These are phyloP conservation scores for Tylopilus sp. DNA, from an alignment of 768 basidiomycete genomes.

Conservation along the genomic window DNA sequence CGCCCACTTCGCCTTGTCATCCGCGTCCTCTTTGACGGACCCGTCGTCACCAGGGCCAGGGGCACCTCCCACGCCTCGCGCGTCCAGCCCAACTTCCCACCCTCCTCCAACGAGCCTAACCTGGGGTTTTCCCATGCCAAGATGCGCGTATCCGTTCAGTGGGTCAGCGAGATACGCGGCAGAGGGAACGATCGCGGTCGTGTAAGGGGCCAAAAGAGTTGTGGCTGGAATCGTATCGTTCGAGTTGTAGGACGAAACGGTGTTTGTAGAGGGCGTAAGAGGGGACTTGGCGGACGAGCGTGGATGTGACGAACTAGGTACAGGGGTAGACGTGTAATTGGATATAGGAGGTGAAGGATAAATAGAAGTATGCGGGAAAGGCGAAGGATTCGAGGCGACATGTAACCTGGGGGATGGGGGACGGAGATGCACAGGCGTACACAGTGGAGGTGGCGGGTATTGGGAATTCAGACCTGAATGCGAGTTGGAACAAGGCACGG, in stretches of 20 bases:
- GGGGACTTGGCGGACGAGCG: conserved; percentile 23
- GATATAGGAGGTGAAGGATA: conserved; percentile 28
- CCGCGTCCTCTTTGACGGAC: conserved; percentile 37
- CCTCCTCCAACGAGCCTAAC: conserved; percentile 80
- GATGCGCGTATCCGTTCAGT: conserved; percentile 80
- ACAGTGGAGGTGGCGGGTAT: conserved; percentile 7
- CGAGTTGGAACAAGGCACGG: conserved; percentile 9
- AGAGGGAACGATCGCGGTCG: conserved; percentile 61
- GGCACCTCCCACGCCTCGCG: conserved; percentile 61
- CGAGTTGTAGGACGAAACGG: conserved; percentile 44
- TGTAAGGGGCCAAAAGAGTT: conserved; percentile 60
- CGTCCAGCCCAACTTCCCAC: conserved; percentile 75
- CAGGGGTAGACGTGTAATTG: conserved; percentile 17
- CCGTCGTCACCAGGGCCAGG: conserved; percentile 23
- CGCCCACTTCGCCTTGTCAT: conserved; percentile 48
- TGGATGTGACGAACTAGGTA: conserved; percentile 19
- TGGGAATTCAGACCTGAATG: conserved; percentile 2
- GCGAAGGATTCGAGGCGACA: conserved; percentile 21
- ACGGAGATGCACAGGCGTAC: conserved; percentile 26
- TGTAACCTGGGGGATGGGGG: conserved; percentile 29
- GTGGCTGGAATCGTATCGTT: conserved; percentile 51
- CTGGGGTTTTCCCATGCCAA: conserved; percentile 80
- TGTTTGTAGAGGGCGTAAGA: conserved; percentile 36
- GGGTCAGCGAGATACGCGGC: conserved; percentile 72
- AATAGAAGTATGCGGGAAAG: conserved; percentile 18